Base-by-base conservation (phyloP, 495 filamentous ascomycete species). In the Viridothelium virens region DNA sequence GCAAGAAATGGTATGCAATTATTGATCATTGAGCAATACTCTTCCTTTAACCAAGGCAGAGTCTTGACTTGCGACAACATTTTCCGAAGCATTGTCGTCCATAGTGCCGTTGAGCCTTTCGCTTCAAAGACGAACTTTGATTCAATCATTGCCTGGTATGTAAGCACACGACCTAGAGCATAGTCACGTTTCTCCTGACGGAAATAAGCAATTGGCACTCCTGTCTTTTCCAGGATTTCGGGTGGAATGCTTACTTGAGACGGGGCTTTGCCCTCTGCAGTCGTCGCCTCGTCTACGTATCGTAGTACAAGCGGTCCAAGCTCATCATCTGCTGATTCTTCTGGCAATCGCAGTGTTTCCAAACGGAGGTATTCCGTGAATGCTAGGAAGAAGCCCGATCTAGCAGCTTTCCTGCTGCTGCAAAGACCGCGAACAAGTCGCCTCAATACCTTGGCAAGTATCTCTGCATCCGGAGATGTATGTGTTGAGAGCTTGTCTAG, bases 361-460 rank as follows among this genome's bases (percentile, higher is more conserved):
- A 88, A 85, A 0, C 81, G 79, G 47, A 95, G 73, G 65, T 96
- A 79, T 76, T 97, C 93, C 0, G 92, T 89, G 69, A 97, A 76
- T 1, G 93, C 91, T 65, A 96, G 79, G 46, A 90, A 95, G 73
- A 94, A 97, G n/a, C 94, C 94, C 65, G 92, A 77, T 36, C 94
- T 83, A 38, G 93, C 91, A 14, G 90, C 92, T 78, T 96, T 96
- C 33, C 90, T 85, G 56, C 91, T 88, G 72, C 91, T 96, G 64
- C 92, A 91, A 36, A 98, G 84, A 46, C 94, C 94, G 56, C 90
- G 86, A 71, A 96, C 90, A 14, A 98, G 81, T 39, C 92, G 80
- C 67, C 78, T 78, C 44, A 89, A 72, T 36, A 61, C 74, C 46
- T 73, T 67, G 38, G 77, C 71, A 11, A 76, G 69, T 18, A 62